Conservation (phyloP, 2,329 filamentous ascomycete genomes). For the Penicillium vulpinum region DNA sequence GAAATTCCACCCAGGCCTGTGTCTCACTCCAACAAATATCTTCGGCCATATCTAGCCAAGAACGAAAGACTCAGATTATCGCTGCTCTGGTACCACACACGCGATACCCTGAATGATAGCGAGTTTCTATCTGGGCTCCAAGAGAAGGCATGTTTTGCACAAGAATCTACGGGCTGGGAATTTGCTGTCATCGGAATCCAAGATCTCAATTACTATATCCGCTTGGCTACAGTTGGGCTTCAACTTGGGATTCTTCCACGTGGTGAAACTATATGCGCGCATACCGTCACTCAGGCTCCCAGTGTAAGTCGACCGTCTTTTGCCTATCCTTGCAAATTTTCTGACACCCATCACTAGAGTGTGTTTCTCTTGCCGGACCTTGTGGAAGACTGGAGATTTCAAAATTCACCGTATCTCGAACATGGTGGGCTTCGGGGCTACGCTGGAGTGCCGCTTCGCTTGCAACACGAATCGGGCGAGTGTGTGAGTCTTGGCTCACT, state of each 20-base stretch:
- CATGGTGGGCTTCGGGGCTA: slow-evolving; percentile 11
- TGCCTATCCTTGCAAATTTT: neutral
- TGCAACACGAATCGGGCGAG: slow-evolving; percentile 12
- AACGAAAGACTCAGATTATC: slow-evolving; percentile 15
- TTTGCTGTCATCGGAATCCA: slow-evolving; percentile 16
- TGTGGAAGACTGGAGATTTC: slow-evolving; percentile 18
- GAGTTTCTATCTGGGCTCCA: slow-evolving; percentile 17
- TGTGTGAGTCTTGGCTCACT: slow-evolving; percentile 15
- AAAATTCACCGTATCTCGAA: slow-evolving; percentile 12
- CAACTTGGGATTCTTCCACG: slow-evolving; percentile 13
- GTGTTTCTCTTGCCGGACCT: slow-evolving; percentile 12
- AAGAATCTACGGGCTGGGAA: slow-evolving; percentile 18
- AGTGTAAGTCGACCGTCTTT: slow-evolving; percentile 5
- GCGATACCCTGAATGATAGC: slow-evolving; percentile 4
- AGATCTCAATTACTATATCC: slow-evolving; percentile 15
- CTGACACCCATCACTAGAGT: slow-evolving; percentile 1
- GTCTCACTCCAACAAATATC: too few relatives aligned
- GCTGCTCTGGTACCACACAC: slow-evolving; percentile 16
- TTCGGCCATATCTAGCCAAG: too few relatives aligned
- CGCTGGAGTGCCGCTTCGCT: slow-evolving; percentile 17
- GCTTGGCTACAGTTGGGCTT: slow-evolving; percentile 13
- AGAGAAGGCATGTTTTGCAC: slow-evolving; percentile 14
- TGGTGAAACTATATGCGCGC: slow-evolving; percentile 16
- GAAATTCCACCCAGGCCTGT: too few relatives aligned
- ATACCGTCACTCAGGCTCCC: slow-evolving; percentile 15